Evolutionary conservation across 106 monocot species (phyloP).

Genomic region (Dactylorhiza incarnata): DNA sequence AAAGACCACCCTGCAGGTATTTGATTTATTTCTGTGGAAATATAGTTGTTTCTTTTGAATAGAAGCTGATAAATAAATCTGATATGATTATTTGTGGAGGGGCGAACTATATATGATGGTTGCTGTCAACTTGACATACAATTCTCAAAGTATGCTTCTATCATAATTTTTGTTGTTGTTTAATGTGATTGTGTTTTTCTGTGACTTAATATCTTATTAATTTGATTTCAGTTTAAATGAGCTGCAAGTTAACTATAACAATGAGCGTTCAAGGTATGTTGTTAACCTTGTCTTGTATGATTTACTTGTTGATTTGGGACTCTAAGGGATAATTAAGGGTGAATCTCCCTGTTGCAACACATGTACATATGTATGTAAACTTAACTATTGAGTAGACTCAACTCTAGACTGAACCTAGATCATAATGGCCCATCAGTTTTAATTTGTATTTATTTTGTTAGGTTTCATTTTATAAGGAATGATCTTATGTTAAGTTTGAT

Average conservation of each 20-base stretch:
- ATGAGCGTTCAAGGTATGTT: slow-evolving; percentile 83
- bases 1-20: slow-evolving; percentile 66
- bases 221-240: slow-evolving; percentile 63
- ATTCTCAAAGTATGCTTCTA: slow-evolving; percentile 66
- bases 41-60: not conserved
- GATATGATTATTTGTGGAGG: slow-evolving; percentile 29
- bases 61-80: slow-evolving; percentile 2
- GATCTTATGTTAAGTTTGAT: no score
- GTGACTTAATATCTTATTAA: slow-evolving; percentile 10
- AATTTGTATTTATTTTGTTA: no score
- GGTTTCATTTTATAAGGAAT: no score
- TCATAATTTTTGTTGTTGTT: not conserved
- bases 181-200: not conserved
- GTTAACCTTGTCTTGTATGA: not conserved
- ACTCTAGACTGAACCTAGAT: no score
- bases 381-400: no score
- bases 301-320: not conserved
- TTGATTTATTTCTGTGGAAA: slow-evolving; percentile 5
- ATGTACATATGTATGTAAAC: no score
- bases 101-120: slow-evolving; percentile 92
- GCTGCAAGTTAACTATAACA: slow-evolving; percentile 93
- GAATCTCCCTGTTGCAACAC: not conserved
- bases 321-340: not conserved
- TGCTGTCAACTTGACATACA: slow-evolving; percentile 97
- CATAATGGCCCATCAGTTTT: no score